Base-by-base conservation (phyloP, 2,329 filamentous ascomycete species). In the Phialophora expanda region DNA sequence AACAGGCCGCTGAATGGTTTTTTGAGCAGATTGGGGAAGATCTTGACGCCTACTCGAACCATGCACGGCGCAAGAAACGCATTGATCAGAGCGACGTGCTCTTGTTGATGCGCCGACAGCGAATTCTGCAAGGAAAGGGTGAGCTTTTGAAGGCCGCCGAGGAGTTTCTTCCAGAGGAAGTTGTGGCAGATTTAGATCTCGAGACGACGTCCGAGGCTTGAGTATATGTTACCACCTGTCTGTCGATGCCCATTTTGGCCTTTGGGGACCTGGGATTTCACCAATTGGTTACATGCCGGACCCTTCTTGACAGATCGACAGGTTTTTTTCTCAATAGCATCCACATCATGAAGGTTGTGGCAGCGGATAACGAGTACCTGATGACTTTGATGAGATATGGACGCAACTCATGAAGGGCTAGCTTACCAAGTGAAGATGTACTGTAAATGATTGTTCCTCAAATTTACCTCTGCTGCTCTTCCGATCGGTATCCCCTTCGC, bases 381-480 rank as follows among this genome's bases (percentile, higher is more conserved):
- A 64, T 71, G 61, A 66, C 67, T 77, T 50, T 22, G 38, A 78
- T 71, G 64, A 72, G 67, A 34, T 44, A 70, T 64, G 61, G 56
- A 55, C 55, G 63, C 62, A 56, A 56, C 65, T 50, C 56, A 32
- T 20, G 59, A 41, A 48, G 56, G 26, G 51, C 44, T 34, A 79
- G 11, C 88, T 75, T 87, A 98, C 95, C 95, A 99, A 71, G 95
- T 99, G 78, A 97, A 95, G 72, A 99, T 99, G 79, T 99, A 99
- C 83, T 98, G 95, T 70, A 92, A 89, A 79, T 99, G 95, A 79
- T 96, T 98, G 77, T 99, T 99, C 77, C 92, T 87, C 75, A 99
- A 82, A 76, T 96, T 96, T 67, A 99, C 93, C 79, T 96, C 92
- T 4, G 95, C 86, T 6, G 92, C 82, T 75, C 94, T 86, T 14